Percentiles rank a stretch among this genome's conserved stretches.
These are phyloP conservation scores for Heterococcus sp. DNA, from an alignment of 108 stramenopile genomes.

Conservation along the genomic window DNA sequence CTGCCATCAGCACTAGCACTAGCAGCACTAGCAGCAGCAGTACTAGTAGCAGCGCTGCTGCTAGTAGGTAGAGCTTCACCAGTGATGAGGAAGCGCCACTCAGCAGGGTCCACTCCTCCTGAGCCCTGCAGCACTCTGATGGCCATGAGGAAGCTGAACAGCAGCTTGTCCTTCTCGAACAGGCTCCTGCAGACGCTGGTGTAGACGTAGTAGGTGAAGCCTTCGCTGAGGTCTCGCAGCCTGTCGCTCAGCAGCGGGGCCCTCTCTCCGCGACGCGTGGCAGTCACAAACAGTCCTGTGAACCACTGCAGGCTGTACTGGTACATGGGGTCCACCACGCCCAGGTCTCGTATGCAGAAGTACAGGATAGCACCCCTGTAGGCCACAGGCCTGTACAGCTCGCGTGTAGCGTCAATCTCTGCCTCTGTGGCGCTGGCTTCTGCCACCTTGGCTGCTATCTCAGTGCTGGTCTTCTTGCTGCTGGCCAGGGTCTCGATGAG, in stretches of 20 bases:
- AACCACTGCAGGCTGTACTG: conserved; percentile 62
- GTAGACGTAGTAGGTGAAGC: conserved; percentile 58
- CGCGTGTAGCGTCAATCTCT: conserved; percentile 55
- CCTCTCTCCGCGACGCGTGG: conserved; percentile 36
- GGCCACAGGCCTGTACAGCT: conserved; percentile 57
- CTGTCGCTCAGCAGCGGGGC: conserved; percentile 43
- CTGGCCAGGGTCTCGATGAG: conserved; percentile 60
- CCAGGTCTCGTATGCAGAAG: conserved; percentile 58
- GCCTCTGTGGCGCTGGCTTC: conserved; percentile 56
- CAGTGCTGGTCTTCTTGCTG: conserved; percentile 51
- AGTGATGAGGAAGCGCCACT: not conserved
- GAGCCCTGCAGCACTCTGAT: conserved; percentile 50
- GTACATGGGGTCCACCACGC: conserved; percentile 62
- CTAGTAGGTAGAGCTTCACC: not conserved
- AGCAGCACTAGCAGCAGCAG: not conserved
- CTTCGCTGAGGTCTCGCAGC: conserved; percentile 53
- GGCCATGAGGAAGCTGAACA: conserved; percentile 56
- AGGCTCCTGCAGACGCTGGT: conserved; percentile 55
- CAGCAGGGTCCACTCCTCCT: not conserved
- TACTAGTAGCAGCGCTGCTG: not conserved
- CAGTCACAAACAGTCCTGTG: conserved; percentile 54
- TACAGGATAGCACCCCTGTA: conserved; percentile 58
- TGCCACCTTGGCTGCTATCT: conserved; percentile 56
- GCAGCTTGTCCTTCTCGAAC: conserved; percentile 54
- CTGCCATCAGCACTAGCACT: not conserved